Percentiles rank a stretch among this genome's conserved stretches.
phyloP scores from a whole-genome alignment of 768 basidiomycete species.

The Kwoniella mangroviensis region DNA sequence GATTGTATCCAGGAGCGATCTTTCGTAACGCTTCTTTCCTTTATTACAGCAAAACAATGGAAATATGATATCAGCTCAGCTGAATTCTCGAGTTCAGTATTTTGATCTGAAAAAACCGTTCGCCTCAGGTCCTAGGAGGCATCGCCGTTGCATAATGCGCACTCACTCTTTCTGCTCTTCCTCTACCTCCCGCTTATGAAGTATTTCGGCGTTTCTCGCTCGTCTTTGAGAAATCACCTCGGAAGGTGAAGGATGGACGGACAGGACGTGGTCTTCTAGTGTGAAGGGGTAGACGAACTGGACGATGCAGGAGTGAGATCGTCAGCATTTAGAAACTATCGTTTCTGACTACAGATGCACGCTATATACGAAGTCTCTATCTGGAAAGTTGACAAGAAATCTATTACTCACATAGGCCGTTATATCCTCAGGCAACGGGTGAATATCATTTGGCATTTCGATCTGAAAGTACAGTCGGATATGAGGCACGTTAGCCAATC shows the following conservation, averaged over 20 bases:
- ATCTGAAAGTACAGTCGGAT: slow-evolving; percentile 63
- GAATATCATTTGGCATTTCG: slow-evolving; percentile 84
- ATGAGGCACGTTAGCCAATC: not conserved
- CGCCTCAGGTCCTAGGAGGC: too few relatives aligned
- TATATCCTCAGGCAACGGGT: slow-evolving; percentile 89
- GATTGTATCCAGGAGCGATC: slow-evolving; percentile 54
- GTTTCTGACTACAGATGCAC: too few relatives aligned
- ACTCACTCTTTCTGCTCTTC: slow-evolving; percentile 67
- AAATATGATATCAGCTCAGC: too few relatives aligned
- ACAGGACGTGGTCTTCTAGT: slow-evolving; percentile 81
- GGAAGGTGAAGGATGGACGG: slow-evolving; percentile 73
- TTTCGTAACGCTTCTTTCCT: slow-evolving; percentile 49
- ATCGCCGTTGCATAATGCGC: slow-evolving; percentile 50
- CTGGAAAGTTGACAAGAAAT: too few relatives aligned
- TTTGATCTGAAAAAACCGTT: too few relatives aligned
- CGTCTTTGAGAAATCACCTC: slow-evolving; percentile 69
- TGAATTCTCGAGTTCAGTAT: too few relatives aligned
- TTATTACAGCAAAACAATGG: slow-evolving; percentile 10
- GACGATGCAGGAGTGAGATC: not conserved
- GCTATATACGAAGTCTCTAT: too few relatives aligned
- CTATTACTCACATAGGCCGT: slow-evolving; percentile 73
- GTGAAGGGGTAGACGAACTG: slow-evolving; percentile 98
- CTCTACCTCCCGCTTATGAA: slow-evolving; percentile 75
- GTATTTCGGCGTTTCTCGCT: slow-evolving; percentile 71
- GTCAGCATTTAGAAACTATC: not conserved